Conservation (phyloP, 441 rosid genomes). For the Daphne laureola region DNA sequence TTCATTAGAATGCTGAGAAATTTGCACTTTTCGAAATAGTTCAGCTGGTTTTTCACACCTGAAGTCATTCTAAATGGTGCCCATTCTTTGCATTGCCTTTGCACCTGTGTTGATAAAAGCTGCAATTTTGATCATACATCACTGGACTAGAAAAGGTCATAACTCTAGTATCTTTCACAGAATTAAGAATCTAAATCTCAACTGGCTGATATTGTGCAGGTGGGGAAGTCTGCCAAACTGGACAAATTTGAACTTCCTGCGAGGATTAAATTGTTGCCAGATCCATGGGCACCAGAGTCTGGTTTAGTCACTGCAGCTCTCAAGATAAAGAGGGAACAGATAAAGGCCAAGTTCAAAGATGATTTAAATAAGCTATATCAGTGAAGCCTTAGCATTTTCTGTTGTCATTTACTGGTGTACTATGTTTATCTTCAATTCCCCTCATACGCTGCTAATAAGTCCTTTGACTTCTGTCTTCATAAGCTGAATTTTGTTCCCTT, state of each 20-base stretch:
- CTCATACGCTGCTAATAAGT: neutral
- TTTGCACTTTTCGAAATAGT: too few relatives aligned
- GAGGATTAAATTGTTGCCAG: conserved; percentile 66
- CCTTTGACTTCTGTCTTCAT: neutral
- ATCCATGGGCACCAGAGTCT: conserved; percentile 84
- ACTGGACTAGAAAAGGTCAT: too few relatives aligned
- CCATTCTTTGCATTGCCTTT: too few relatives aligned
- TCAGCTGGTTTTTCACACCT: too few relatives aligned
- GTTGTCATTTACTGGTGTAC: neutral
- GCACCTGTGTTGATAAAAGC: too few relatives aligned
- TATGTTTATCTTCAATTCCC: neutral
- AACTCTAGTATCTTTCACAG: too few relatives aligned
- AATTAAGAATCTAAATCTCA: too few relatives aligned
- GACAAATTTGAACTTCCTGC: conserved; percentile 77
- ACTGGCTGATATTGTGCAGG: conserved; percentile 29
- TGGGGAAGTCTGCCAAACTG: conserved; percentile 50
- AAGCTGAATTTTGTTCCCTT: too few relatives aligned
- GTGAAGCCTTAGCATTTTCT: conserved; percentile 13
- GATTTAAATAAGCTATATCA: conserved; percentile 58
- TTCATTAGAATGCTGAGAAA: too few relatives aligned
- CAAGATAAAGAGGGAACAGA: conserved; percentile 79
- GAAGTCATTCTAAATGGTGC: too few relatives aligned
- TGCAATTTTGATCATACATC: too few relatives aligned
- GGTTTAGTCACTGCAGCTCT: conserved; percentile 84
- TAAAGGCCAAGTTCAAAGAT: conserved; percentile 57